Percentiles rank a stretch among this genome's conserved stretches.
Conservation (phyloP, 2,329 filamentous ascomycete species). For the Nemania abortiva region DNA sequence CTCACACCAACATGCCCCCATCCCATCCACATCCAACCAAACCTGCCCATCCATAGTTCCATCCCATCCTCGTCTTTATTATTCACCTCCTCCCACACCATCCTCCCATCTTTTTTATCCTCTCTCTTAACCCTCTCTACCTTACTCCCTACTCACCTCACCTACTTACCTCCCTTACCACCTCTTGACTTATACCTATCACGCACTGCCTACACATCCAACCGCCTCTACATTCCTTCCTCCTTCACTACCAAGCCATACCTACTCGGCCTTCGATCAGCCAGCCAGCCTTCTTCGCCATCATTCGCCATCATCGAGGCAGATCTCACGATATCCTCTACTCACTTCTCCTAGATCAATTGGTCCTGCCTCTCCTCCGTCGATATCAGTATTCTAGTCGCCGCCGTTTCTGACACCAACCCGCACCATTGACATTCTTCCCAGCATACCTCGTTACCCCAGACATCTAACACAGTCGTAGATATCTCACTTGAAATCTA, state of each 20-base stretch:
- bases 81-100: slow-evolving; percentile 45
- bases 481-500: slow-evolving; percentile 50
- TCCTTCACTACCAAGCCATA: slow-evolving; percentile 15
- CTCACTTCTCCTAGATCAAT: slow-evolving; percentile 47
- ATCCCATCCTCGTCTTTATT: slow-evolving; percentile 43
- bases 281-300: slow-evolving; percentile 21
- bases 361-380: slow-evolving; percentile 31
- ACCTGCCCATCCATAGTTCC: slow-evolving; percentile 41
- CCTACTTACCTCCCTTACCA: slow-evolving; percentile 11
- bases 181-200: slow-evolving; percentile 35
- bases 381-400: slow-evolving; percentile 28
- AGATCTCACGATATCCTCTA: slow-evolving; percentile 36
- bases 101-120: slow-evolving; percentile 34
- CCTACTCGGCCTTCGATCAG: slow-evolving; percentile 12
- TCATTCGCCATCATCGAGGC: slow-evolving; percentile 15
- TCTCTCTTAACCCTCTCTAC: slow-evolving; percentile 6
- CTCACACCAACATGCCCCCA: slow-evolving; percentile 49
- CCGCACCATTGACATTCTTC: slow-evolving; percentile 38
- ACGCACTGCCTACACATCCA: slow-evolving; percentile 17
- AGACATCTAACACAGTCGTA: slow-evolving; percentile 47
- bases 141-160: neutral
- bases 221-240: slow-evolving; percentile 8
- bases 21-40: slow-evolving; percentile 42
- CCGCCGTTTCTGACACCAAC: slow-evolving; percentile 22
- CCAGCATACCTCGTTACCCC: slow-evolving; percentile 31